Percentiles rank a stretch among this genome's conserved stretches.
Evolutionary conservation across 257 asterid species (phyloP).

Genomic region (Ajuga chamaepitys): DNA sequence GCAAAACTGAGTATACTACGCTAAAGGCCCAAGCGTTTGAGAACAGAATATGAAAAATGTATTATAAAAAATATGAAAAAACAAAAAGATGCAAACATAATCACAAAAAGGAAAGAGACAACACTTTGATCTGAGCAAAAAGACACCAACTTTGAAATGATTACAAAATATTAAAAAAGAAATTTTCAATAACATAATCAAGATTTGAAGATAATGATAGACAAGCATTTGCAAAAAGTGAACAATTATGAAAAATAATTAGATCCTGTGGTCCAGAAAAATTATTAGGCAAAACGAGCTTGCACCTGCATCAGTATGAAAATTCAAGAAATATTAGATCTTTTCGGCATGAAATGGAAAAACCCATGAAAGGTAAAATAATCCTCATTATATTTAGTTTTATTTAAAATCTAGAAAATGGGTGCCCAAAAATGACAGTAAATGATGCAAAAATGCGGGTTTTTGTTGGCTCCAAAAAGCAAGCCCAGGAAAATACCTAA

Average conservation of each 20-base stretch:
- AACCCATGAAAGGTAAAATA: neutral
- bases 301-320: neutral
- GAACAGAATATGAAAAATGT: neutral
- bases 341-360: neutral
- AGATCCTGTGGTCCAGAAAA: conserved; percentile 22
- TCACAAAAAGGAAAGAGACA: conserved; percentile 30
- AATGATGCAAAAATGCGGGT: neutral
- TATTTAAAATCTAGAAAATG: conserved; percentile 3
- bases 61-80: neutral
- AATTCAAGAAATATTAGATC: neutral
- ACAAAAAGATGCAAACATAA: conserved; percentile 23
- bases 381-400: neutral
- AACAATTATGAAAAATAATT: neutral
- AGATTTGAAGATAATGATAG: neutral
- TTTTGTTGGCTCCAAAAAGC: neutral
- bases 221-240: neutral
- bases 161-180: conserved; percentile 5
- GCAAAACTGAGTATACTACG: conserved; percentile 25
- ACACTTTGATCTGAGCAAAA: conserved; percentile 30
- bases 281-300: neutral
- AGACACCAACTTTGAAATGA: conserved; percentile 31
- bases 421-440: conserved; percentile 1
- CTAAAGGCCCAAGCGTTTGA: conserved; percentile 12
- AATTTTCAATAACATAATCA: conserved; percentile 10
- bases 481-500: conserved; percentile 8